A percentile compares a stretch with the other conserved stretches of the same genome.
These are phyloP conservation scores for Heracleum sosnowskyi DNA, from an alignment of 129 eudicot species.

Conservation along the genomic window DNA sequence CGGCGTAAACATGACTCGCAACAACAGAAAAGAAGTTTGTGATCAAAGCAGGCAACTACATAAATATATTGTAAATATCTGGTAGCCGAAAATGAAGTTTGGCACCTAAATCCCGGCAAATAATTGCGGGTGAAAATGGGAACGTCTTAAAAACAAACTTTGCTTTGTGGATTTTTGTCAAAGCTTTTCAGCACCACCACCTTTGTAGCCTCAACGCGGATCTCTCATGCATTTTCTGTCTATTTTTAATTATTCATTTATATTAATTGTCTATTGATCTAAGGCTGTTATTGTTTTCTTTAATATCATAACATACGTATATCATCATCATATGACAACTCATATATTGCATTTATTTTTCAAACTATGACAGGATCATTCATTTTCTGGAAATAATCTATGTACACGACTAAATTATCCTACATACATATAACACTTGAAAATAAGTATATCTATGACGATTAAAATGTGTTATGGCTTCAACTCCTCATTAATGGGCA, in stretches of 20 bases:
- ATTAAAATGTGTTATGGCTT: not conserved
- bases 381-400: too few species aligned
- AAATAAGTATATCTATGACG: not conserved
- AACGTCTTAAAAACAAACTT: conserved; percentile 44
- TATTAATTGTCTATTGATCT: not conserved
- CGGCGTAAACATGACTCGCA: conserved; percentile 57
- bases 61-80: conserved; percentile 3
- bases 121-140: conserved; percentile 45
- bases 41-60: not conserved
- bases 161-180: conserved; percentile 9
- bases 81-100: conserved; percentile 43
- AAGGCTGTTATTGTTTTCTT: not conserved
- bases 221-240: conserved; percentile 33
- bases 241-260: not conserved
- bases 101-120: conserved; percentile 59
- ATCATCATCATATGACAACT: too few species aligned
- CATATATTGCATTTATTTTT: too few species aligned
- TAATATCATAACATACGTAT: too few species aligned
- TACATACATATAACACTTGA: not conserved
- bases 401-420: too few species aligned
- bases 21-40: not conserved
- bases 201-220: conserved; percentile 46
- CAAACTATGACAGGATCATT: too few species aligned
- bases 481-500: not conserved
- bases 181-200: conserved; percentile 32